Percentiles rank a stretch among this genome's conserved stretches.
Evolutionary conservation across 2,329 filamentous ascomycete genomes (phyloP).

Genomic region (Emergomyces orientalis): DNA sequence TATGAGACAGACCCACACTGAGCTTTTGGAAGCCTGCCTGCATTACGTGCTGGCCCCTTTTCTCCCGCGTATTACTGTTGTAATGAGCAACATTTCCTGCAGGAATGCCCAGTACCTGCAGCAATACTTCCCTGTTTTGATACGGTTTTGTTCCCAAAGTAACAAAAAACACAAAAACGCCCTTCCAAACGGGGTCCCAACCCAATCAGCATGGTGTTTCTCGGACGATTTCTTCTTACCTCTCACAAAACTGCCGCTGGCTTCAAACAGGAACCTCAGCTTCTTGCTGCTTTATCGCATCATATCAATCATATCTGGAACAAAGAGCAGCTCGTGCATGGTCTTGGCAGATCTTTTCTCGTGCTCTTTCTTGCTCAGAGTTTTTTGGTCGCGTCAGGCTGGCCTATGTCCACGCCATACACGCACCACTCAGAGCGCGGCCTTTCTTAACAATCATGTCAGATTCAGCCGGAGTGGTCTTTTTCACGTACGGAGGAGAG

Average conservation of each 20-base stretch:
- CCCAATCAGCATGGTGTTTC: not conserved
- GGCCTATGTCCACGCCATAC: not conserved
- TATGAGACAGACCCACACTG: constrained; percentile 9
- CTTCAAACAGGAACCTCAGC: not conserved
- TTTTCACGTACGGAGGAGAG: too few species aligned
- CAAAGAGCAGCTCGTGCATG: not conserved
- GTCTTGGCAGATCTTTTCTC: not conserved
- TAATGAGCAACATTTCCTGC: not conserved
- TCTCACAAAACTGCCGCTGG: not conserved
- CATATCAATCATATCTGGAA: not conserved
- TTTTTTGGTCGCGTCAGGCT: not conserved
- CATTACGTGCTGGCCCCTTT: not conserved
- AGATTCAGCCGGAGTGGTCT: not conserved
- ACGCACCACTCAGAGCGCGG: constrained; percentile 4
- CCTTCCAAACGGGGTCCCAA: not conserved
- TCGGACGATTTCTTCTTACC: not conserved
- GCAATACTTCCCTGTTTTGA: not conserved
- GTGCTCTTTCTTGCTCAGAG: not conserved
- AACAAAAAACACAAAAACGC: not conserved
- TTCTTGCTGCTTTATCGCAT: not conserved
- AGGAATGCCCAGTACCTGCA: not conserved
- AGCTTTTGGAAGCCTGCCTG: not conserved
- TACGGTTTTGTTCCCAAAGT: not conserved
- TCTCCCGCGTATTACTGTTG: constrained; percentile 6
- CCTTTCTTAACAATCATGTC: not conserved